Evolutionary conservation across 768 basidiomycete genomes (phyloP).

Genomic region (Strobilomyces echinocephalus): DNA sequence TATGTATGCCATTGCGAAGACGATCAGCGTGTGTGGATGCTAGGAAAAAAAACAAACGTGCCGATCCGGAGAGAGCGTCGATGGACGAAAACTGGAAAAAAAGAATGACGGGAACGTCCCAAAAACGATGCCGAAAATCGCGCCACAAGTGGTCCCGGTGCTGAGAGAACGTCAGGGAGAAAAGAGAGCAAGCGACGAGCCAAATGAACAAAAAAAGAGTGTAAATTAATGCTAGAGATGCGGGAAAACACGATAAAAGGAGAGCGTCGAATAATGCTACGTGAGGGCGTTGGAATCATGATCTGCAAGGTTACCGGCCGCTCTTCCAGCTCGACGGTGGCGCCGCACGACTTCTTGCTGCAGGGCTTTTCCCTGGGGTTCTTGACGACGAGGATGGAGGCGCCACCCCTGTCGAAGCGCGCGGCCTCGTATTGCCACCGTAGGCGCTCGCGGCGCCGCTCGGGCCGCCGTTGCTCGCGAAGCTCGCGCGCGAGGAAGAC

Average conservation of each 20-base stretch:
- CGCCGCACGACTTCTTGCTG: slow-evolving; percentile 30
- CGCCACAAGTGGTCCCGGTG: not conserved
- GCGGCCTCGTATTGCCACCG: slow-evolving; percentile 24
- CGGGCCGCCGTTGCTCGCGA: slow-evolving; percentile 1
- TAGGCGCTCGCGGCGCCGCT: slow-evolving; percentile 17
- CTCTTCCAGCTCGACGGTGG: slow-evolving; percentile 65
- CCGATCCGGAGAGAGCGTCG: not conserved
- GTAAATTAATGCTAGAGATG: slow-evolving; percentile 2
- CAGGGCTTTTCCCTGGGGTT: slow-evolving; percentile 17
- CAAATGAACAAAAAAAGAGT: not conserved
- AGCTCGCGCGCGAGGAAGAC: slow-evolving; percentile 15
- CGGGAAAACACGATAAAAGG: not conserved
- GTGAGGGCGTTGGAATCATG: not conserved
- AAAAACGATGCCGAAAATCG: slow-evolving; percentile 12
- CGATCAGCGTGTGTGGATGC: not conserved
- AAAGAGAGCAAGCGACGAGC: not conserved
- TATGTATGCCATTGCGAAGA: not conserved
- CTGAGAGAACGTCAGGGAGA: not conserved
- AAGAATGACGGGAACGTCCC: slow-evolving; percentile 10
- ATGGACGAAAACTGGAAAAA: too few species aligned
- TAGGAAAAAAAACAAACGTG: not conserved
- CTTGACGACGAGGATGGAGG: slow-evolving; percentile 19
- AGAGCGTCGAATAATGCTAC: not conserved
- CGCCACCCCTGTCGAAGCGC: slow-evolving; percentile 31
- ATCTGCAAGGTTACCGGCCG: slow-evolving; percentile 8